Conservation (phyloP, 306 rosid species). For the Gynostemma pentaphyllum region DNA sequence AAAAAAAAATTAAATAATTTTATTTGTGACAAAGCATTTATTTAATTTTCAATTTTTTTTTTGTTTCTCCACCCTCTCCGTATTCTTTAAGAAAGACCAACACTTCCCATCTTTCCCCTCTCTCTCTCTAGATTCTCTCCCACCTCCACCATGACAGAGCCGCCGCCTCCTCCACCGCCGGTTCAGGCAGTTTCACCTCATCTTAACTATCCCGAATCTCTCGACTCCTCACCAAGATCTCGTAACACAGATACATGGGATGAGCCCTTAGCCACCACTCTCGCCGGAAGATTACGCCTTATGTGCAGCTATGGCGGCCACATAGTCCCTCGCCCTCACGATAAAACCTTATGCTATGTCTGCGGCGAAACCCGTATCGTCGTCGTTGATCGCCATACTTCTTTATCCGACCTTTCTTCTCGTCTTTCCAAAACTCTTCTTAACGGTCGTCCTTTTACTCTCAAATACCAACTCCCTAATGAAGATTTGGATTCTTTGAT, state of each 20-base stretch:
- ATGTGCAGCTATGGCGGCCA: constrained; percentile 99
- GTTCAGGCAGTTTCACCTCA: constrained; percentile 20
- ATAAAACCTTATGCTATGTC: constrained; percentile 83
- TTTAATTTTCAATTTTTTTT: too few species aligned
- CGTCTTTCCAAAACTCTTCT: constrained; percentile 75
- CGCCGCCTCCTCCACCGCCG: constrained; percentile 24
- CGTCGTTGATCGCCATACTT: constrained; percentile 55
- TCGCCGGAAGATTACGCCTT: constrained; percentile 50
- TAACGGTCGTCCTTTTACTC: constrained; percentile 43
- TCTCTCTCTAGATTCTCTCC: neutral
- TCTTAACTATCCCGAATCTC: constrained; percentile 48
- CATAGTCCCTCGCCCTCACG: constrained; percentile 93
- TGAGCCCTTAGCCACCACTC: constrained; percentile 41
- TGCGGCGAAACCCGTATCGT: constrained; percentile 91
- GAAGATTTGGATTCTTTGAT: constrained; percentile 89
- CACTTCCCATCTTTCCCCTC: neutral
- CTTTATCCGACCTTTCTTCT: constrained; percentile 56
- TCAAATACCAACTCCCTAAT: constrained; percentile 85
- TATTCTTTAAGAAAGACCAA: constrained; percentile 5
- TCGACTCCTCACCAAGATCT: constrained; percentile 79
- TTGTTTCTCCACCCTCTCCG: neutral
- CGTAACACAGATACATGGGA: constrained; percentile 85
- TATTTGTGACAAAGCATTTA: too few species aligned
- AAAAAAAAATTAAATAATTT: too few species aligned
- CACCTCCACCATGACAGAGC: constrained; percentile 24